Evolutionary conservation across 1,284 basidiomycete species (phyloP).

Genomic region (Ceraceosorus guamensis): DNA sequence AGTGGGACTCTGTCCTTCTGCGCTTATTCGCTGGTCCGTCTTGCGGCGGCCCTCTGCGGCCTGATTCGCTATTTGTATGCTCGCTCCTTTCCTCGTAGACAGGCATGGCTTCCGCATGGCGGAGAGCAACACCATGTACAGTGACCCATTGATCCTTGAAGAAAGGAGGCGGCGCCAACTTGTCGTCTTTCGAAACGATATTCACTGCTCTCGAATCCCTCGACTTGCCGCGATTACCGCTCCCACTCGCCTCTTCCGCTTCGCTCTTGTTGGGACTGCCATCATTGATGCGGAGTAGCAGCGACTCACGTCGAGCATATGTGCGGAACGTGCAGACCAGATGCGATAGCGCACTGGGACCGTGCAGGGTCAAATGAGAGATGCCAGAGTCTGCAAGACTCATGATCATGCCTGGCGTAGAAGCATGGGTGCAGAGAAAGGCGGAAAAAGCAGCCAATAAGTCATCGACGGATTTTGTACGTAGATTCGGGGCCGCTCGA

Average conservation of each 20-base stretch:
- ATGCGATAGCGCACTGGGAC: conserved; percentile 66
- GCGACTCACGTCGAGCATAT: conserved; percentile 29
- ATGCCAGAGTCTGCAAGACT: conserved; percentile 67
- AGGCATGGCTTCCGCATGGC: conserved; percentile 37
- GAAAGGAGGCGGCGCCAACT: too few relatives aligned
- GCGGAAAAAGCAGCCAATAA: conserved; percentile 25
- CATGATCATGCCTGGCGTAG: conserved; percentile 65
- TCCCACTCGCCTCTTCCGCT: too few relatives aligned
- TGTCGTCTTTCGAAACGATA: too few relatives aligned
- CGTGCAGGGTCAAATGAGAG: conserved; percentile 59
- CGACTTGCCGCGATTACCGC: too few relatives aligned
- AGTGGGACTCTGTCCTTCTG: neutral
- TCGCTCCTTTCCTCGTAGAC: neutral
- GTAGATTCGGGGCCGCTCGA: neutral
- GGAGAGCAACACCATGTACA: conserved; percentile 60
- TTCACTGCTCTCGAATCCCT: too few relatives aligned
- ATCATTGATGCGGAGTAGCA: conserved; percentile 22
- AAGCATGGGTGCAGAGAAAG: too few relatives aligned
- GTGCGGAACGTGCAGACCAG: conserved; percentile 59
- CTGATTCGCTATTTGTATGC: too few relatives aligned
- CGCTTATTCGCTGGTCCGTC: too few relatives aligned
- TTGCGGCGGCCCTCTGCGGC: too few relatives aligned
- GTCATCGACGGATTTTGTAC: too few relatives aligned
- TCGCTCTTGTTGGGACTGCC: too few relatives aligned
- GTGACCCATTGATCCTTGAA: conserved; percentile 62